Evolutionary conservation across 2,329 filamentous ascomycete species (phyloP).

Genomic region (Diatrype stigma): DNA sequence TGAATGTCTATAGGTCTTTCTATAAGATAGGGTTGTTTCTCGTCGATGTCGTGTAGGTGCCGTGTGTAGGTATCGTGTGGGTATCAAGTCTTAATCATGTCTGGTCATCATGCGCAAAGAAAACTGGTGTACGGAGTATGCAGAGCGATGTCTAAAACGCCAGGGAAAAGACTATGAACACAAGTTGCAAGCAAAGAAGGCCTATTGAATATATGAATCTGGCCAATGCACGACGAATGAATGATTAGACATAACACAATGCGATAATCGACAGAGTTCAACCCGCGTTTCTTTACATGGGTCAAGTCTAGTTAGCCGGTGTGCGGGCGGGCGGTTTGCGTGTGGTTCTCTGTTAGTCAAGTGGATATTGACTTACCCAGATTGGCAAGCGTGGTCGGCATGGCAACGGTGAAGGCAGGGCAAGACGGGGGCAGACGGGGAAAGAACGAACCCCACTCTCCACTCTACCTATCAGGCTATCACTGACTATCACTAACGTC

Average conservation of each 20-base stretch:
- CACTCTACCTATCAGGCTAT: too few relatives aligned
- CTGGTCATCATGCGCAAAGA: slow-evolving; percentile 19
- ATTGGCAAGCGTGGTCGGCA: neutral
- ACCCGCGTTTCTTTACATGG: neutral
- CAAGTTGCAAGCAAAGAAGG: slow-evolving; percentile 11
- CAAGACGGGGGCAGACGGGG: too few relatives aligned
- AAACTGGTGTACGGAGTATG: slow-evolving; percentile 8
- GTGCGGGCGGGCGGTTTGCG: neutral
- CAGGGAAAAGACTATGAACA: slow-evolving; percentile 4
- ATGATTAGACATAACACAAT: neutral
- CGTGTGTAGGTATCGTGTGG: slow-evolving; percentile 16
- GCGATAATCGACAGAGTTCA: neutral
- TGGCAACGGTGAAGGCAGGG: slow-evolving; percentile 1
- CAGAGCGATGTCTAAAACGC: slow-evolving; percentile 14
- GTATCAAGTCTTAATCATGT: slow-evolving; percentile 26
- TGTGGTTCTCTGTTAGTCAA: neutral
- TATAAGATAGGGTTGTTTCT: slow-evolving; percentile 6
- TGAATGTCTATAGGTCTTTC: slow-evolving; percentile 8
- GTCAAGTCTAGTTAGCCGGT: neutral
- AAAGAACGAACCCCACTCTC: too few relatives aligned
- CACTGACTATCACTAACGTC: too few relatives aligned
- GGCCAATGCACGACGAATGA: neutral
- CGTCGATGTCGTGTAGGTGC: slow-evolving; percentile 19
- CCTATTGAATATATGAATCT: slow-evolving; percentile 8
- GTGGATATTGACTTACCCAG: neutral